Percentiles rank a stretch among this genome's conserved stretches.
These are phyloP conservation scores for Solanum megistacrolobum DNA, from an alignment of 257 asterid genomes.

Conservation along the genomic window DNA sequence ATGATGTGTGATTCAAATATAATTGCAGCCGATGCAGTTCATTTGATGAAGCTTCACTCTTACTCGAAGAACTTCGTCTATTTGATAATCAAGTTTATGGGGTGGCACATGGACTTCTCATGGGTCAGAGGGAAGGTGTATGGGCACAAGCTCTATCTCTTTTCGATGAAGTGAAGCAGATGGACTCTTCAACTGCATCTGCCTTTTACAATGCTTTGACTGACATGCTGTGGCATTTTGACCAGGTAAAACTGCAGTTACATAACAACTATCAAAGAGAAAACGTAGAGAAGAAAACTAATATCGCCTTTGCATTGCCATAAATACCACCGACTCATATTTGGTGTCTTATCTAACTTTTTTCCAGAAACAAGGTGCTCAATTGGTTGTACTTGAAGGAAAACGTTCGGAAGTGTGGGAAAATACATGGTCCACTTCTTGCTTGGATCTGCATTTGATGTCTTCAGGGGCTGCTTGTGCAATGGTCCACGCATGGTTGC, in stretches of 20 bases:
- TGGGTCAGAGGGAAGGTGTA: slow-evolving; percentile 51
- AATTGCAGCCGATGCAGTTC: slow-evolving; percentile 79
- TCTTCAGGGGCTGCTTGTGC: slow-evolving; percentile 96
- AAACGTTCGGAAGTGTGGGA: slow-evolving; percentile 85
- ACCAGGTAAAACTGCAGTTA: slow-evolving; percentile 48
- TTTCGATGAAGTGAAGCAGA: slow-evolving; percentile 77
- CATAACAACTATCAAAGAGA: background rate
- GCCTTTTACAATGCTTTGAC: slow-evolving; percentile 94
- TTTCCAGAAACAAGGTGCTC: slow-evolving; percentile 76
- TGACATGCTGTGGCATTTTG: slow-evolving; percentile 94
- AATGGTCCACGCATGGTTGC: slow-evolving; percentile 94
- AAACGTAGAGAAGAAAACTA: background rate
- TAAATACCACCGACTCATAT: background rate
- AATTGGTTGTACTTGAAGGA: slow-evolving; percentile 82
- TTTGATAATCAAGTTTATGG: slow-evolving; percentile 86
- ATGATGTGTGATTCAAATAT: slow-evolving; percentile 2
- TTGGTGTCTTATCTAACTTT: background rate
- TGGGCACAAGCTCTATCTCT: slow-evolving; percentile 78
- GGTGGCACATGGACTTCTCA: slow-evolving; percentile 92
- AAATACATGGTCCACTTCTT: slow-evolving; percentile 62
- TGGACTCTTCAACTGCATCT: slow-evolving; percentile 89
- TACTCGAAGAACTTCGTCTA: slow-evolving; percentile 70
- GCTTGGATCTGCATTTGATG: slow-evolving; percentile 92
- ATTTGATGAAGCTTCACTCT: slow-evolving; percentile 79
- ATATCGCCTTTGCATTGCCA: background rate